Conservation (phyloP, 345 rosid genomes). For the Citrus hindsii region DNA sequence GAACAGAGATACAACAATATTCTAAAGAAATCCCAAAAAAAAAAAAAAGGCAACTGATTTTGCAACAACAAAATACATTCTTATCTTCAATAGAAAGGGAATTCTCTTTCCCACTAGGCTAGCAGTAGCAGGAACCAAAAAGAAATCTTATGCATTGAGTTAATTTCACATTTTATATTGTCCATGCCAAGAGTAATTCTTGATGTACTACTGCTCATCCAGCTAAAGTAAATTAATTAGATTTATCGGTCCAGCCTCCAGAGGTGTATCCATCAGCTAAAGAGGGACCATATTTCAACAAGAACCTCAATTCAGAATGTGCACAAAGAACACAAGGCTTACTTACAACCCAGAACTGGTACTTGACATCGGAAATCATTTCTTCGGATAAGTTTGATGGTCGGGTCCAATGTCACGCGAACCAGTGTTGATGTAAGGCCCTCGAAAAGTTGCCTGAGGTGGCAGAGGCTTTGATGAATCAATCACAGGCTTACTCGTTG, state of each 20-base stretch:
- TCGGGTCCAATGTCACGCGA: conserved; percentile 95
- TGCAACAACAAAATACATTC: neutral
- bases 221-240: neutral
- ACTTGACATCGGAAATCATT: conserved; percentile 28
- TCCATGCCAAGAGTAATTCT: neutral
- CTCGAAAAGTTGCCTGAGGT: conserved; percentile 94
- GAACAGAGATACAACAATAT: too few relatives aligned
- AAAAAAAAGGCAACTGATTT: neutral
- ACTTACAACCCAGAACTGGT: conserved; percentile 1
- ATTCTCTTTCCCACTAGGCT: neutral
- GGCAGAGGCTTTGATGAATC: conserved; percentile 84
- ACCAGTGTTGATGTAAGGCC: conserved; percentile 93
- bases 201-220: neutral
- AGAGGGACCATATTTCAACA: neutral
- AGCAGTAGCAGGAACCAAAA: neutral
- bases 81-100: neutral
- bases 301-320: neutral
- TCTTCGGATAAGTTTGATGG: conserved; percentile 63
- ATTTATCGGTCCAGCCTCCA: neutral
- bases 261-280: neutral
- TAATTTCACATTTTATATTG: neutral
- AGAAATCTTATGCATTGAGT: neutral
- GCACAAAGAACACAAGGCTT: neutral
- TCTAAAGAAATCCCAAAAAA: too few relatives aligned
- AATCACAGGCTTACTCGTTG: conserved; percentile 59